phyloP scores from a whole-genome alignment of 1,284 basidiomycete species.

The Flammula alnicola region DNA sequence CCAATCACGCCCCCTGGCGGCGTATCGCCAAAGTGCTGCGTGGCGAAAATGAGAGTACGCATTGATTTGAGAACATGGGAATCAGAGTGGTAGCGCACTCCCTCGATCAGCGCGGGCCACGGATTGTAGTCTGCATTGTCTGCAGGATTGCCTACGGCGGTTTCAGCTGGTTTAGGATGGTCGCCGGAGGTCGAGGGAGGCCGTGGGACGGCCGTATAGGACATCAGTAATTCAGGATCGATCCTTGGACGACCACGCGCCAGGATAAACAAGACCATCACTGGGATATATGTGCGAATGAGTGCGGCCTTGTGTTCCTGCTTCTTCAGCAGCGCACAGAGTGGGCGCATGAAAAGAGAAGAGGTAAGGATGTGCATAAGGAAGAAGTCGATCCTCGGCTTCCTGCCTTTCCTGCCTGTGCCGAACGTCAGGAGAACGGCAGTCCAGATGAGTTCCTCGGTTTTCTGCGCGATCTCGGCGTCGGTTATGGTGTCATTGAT shows the following conservation, averaged over 20 bases:
- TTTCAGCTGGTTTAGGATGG: slow-evolving; percentile 11
- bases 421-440: slow-evolving; percentile 58
- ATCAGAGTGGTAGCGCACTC: slow-evolving; percentile 59
- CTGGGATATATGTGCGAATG: slow-evolving; percentile 51
- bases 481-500: slow-evolving; percentile 42
- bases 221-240: slow-evolving; percentile 58
- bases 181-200: slow-evolving; percentile 30
- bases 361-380: slow-evolving; percentile 73
- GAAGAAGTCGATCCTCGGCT: slow-evolving; percentile 70
- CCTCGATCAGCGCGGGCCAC: slow-evolving; percentile 62
- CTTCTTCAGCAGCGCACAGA: slow-evolving; percentile 43
- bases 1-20: slow-evolving; percentile 50
- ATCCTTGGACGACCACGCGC: slow-evolving; percentile 64
- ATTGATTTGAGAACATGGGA: slow-evolving; percentile 66
- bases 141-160: slow-evolving; percentile 39
- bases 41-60: slow-evolving; percentile 57
- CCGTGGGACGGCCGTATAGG: slow-evolving; percentile 40
- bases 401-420: slow-evolving; percentile 52
- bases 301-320: slow-evolving; percentile 48
- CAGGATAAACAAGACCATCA: slow-evolving; percentile 48
- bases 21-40: slow-evolving; percentile 52
- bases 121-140: slow-evolving; percentile 50
- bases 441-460: slow-evolving; percentile 59
- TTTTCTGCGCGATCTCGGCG: slow-evolving; percentile 45
- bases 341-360: slow-evolving; percentile 61